Percentiles rank a stretch among this genome's conserved stretches.
These are phyloP conservation scores for Thermochaetoides thermophila DNA, from an alignment of 495 filamentous ascomycete genomes.

Conservation along the genomic window DNA sequence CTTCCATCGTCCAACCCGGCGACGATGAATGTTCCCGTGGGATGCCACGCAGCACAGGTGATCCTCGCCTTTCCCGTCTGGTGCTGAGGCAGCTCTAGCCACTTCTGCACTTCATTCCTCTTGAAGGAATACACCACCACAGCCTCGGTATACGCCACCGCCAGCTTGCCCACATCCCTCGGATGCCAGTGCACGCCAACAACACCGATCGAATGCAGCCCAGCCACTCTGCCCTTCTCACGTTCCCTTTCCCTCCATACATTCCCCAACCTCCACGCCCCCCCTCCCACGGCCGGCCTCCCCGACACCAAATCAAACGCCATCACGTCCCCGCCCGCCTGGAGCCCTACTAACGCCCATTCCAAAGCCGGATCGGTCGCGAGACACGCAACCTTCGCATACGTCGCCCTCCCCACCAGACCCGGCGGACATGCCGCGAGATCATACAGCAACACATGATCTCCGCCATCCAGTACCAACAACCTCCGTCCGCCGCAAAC, in stretches of 20 bases:
- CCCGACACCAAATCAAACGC: constrained; percentile 84
- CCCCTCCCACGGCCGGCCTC: constrained; percentile 39
- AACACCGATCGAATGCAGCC: constrained; percentile 15
- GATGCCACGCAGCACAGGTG: constrained; percentile 93
- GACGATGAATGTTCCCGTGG: constrained; percentile 78
- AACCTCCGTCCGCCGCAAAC: constrained; percentile 61
- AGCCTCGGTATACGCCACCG: constrained; percentile 78
- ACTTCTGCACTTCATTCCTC: constrained; percentile 59
- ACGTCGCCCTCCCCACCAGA: constrained; percentile 58
- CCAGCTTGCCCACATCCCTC: constrained; percentile 76
- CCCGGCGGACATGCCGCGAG: too few species aligned
- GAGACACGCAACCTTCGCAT: constrained; percentile 56
- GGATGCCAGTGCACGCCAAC: constrained; percentile 77
- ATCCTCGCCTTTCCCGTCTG: too few species aligned
- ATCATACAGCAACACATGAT: constrained; percentile 69
- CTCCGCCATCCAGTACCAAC: constrained; percentile 66
- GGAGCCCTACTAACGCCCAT: constrained; percentile 69
- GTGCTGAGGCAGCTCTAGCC: constrained; percentile 64
- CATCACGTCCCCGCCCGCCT: constrained; percentile 69
- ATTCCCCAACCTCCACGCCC: constrained; percentile 68
- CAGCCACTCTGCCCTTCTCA: constrained; percentile 19
- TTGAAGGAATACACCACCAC: constrained; percentile 88
- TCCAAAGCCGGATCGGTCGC: constrained; percentile 77
- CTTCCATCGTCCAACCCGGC: constrained; percentile 83
- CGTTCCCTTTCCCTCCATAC: constrained; percentile 52